A percentile compares a stretch with the other conserved stretches of the same genome.
Evolutionary conservation across 2,329 filamentous ascomycete genomes (phyloP).

Genomic region (Colletotrichum brevisporum): DNA sequence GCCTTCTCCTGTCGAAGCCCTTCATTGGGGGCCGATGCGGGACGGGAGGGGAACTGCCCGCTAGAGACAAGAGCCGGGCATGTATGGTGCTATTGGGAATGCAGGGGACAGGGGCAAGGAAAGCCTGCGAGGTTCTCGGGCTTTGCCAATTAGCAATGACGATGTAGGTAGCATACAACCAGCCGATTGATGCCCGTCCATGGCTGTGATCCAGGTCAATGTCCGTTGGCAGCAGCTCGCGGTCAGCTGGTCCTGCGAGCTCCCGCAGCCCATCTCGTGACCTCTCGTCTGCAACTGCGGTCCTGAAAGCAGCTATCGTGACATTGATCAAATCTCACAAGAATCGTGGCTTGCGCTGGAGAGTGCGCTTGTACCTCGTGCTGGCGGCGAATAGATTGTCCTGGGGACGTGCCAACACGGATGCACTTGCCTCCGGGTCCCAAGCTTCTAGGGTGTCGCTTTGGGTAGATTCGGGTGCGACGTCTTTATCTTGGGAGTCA

Average conservation of each 20-base stretch:
- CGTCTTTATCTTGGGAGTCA: conserved; percentile 7
- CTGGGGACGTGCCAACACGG: conserved; percentile 6
- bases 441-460: conserved; percentile 3
- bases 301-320: not conserved
- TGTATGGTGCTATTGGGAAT: conserved; percentile 8
- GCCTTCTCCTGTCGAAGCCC: not conserved
- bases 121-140: conserved; percentile 10
- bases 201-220: conserved; percentile 26
- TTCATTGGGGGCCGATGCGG: conserved; percentile 11
- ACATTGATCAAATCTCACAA: not conserved
- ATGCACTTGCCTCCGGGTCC: not conserved
- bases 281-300: not conserved
- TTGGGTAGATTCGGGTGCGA: conserved; percentile 11
- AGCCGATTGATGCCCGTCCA: conserved; percentile 4
- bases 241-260: conserved; percentile 26
- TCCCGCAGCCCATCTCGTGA: not conserved
- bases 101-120: conserved; percentile 22
- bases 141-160: not conserved
- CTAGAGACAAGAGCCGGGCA: conserved; percentile 16
- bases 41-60: conserved; percentile 24
- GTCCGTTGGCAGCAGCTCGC: conserved; percentile 3
- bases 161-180: not conserved
- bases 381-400: conserved; percentile 19
- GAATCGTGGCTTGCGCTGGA: conserved; percentile 27
- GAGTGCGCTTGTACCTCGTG: conserved; percentile 2